Evolutionary conservation across 495 filamentous ascomycete species (phyloP), one percentile per base, ranked within the genome.

Genomic region (Thermochaetoides thermophila): DNA sequence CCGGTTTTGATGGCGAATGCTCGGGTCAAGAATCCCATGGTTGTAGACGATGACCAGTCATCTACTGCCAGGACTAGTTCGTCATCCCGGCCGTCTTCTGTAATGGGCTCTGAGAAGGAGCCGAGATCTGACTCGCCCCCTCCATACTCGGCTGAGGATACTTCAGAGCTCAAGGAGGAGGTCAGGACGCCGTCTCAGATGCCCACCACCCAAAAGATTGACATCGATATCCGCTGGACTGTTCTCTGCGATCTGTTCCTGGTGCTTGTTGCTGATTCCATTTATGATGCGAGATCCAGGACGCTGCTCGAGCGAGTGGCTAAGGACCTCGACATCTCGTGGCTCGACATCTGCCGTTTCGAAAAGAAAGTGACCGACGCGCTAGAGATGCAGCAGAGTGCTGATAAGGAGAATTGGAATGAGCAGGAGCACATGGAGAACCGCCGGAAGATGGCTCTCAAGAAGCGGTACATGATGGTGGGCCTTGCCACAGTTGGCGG

Each of bases 311-410:
- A 96, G 57, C 66, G 68, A 27, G 84, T 96, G 1, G 86, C 78
- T 26, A 63, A 68, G 31, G 74, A 74, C 39, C 67, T 99, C 44
- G 73, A 77, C 21, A 71, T 99, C 7, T 65, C 82, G 11, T 92
- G 84, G 85, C 62, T 89, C 31, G 91, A 96, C 34, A 91, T 99
- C 34, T 89, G 84, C 52, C 72, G 81, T 20, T 99, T 99, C 46
- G 89, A 99, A 56, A 96, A 96, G 59, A 81, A 86, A 18, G 85
- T 96, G 12, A 94, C 87, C 11, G 89, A 99, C 54, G 83, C 91
- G 9, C 63, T 99, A 14, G 89, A 96, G 55, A 93, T 99, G 81
- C 89, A 99, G 60, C 79, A 92, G 43, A 73, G 76, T 24, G 77
- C 84, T 7, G 74, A 83, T 18, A 91, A 87, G 50, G 91, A 99